Conservation (phyloP, 257 asterid genomes). For the Nicotiana undulata region DNA sequence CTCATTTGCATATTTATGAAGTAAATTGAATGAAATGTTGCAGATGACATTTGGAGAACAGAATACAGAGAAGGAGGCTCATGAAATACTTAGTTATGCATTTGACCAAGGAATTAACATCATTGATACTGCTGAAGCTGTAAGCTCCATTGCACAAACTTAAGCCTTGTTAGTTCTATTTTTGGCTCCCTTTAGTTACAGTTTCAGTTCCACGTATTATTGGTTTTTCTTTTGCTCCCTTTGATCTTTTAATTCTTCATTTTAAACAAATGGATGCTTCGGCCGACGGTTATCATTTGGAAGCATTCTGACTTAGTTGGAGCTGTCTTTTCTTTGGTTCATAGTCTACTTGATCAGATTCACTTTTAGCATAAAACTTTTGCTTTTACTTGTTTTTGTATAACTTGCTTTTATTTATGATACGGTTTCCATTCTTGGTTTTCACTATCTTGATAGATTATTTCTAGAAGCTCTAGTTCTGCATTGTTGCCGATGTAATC, state of each 20-base stretch:
- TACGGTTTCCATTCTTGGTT: not conserved
- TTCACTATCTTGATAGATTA: not conserved
- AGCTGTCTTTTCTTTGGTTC: too few species aligned
- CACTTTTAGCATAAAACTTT: too few species aligned
- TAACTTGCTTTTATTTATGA: not conserved
- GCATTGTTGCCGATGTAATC: not conserved
- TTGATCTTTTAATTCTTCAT: too few species aligned
- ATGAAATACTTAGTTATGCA: conserved; percentile 66
- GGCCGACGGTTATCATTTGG: too few species aligned
- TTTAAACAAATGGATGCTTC: too few species aligned
- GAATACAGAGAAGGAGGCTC: conserved; percentile 94
- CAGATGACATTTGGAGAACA: conserved; percentile 97
- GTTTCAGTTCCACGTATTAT: too few species aligned
- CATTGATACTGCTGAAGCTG: conserved; percentile 79
- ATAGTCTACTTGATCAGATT: too few species aligned
- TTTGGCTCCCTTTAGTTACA: too few species aligned
- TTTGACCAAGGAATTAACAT: conserved; percentile 74
- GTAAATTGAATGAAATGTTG: conserved; percentile 3
- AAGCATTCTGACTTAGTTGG: too few species aligned
- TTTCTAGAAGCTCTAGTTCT: not conserved
- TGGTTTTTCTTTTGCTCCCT: too few species aligned
- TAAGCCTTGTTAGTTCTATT: too few species aligned
- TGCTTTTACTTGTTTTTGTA: not conserved
- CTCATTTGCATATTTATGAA: not conserved
- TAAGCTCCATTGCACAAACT: conserved; percentile 15